A percentile compares a stretch with the other conserved stretches of the same genome.
These are phyloP conservation scores for Annona cherimola DNA, from an alignment of 164 flowering plant genomes.

Conservation along the genomic window DNA sequence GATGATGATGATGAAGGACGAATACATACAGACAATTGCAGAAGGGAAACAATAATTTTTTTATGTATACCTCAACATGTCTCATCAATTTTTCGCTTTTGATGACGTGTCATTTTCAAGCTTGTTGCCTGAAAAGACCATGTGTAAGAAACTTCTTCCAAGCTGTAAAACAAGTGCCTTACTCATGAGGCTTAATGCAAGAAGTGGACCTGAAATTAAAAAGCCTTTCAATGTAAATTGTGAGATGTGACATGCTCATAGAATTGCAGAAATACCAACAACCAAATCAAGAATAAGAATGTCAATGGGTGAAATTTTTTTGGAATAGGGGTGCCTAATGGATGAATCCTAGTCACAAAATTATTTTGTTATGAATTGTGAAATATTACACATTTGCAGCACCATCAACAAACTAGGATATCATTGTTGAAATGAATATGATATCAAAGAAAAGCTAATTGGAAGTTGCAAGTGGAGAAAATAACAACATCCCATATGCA, in stretches of 20 bases:
- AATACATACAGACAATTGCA: no score
- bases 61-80: constrained; percentile 76
- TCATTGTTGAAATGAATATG: no score
- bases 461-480: no score
- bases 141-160: constrained; percentile 18
- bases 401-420: no score
- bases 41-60: background rate
- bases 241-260: background rate
- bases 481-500: no score
- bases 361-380: no score
- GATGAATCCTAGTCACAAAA: no score
- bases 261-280: background rate
- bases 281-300: background rate
- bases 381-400: no score
- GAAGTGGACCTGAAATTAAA: background rate
- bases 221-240: background rate
- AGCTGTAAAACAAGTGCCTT: constrained; percentile 13
- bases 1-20: no score
- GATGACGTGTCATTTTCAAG: constrained; percentile 98
- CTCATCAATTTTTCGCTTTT: constrained; percentile 96
- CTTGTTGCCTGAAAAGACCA: constrained; percentile 63
- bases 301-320: background rate
- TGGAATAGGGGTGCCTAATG: no score
- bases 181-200: constrained; percentile 6
- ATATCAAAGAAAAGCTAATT: no score